Percentiles rank a stretch among this genome's conserved stretches.
Evolutionary conservation across 2,329 filamentous ascomycete genomes (phyloP).

Genomic region (Xylariaceae sp.): DNA sequence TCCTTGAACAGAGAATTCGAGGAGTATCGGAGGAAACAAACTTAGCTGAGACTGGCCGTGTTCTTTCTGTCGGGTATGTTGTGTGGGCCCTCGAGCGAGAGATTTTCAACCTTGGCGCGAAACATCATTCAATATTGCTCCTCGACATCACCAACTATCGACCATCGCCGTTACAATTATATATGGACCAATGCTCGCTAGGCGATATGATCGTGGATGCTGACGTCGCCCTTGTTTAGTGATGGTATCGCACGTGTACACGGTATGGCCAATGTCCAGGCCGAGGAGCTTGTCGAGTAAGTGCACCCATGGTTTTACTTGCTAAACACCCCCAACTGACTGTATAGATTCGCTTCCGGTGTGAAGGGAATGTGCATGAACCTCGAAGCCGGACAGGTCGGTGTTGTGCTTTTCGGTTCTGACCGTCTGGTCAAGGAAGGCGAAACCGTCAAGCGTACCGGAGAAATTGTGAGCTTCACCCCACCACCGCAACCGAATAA

Average conservation of each 20-base stretch:
- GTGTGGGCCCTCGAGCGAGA: constrained; percentile 53
- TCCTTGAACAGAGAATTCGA: constrained; percentile 98
- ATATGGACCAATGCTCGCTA: neutral
- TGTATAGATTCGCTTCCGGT: constrained; percentile 88
- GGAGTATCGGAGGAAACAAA: constrained; percentile 96
- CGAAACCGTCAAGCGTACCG: constrained; percentile 99
- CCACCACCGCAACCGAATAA: constrained; percentile 2
- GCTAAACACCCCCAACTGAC: constrained; percentile 26
- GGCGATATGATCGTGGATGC: constrained; percentile 19
- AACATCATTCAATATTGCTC: constrained; percentile 11
- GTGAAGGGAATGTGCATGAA: constrained; percentile 99
- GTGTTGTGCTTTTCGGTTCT: constrained; percentile 99
- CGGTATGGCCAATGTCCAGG: constrained; percentile 99
- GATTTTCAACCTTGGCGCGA: constrained; percentile 32
- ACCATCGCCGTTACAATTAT: constrained; percentile 1
- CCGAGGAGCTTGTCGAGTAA: constrained; percentile 99
- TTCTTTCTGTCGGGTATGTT: constrained; percentile 99
- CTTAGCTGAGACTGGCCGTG: constrained; percentile 97
- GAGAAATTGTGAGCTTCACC: constrained; percentile 82
- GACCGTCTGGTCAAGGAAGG: constrained; percentile 99
- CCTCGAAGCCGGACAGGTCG: constrained; percentile 99
- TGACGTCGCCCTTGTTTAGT: constrained; percentile 58
- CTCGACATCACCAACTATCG: constrained; percentile 7
- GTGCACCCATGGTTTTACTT: constrained; percentile 47
- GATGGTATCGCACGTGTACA: constrained; percentile 99